Percentiles rank a stretch among this genome's conserved stretches.
Evolutionary conservation across 139 green algal genomes (phyloP).

Genomic region (Volvox africanus): DNA sequence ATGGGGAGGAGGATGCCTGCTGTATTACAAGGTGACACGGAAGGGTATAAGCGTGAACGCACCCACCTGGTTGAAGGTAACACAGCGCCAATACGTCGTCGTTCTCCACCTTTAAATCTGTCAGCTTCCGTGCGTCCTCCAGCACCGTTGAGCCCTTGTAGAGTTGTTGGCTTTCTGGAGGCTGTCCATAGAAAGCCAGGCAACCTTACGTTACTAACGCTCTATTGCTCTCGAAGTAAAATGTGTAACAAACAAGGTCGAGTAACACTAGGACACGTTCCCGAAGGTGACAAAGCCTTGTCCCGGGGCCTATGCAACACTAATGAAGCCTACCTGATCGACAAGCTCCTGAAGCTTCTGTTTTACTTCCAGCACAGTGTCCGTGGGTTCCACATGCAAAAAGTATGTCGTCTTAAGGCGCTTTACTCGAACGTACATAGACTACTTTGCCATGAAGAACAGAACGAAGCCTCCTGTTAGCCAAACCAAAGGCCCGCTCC

Average conservation of each 20-base stretch:
- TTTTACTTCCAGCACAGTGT: slow-evolving; percentile 90
- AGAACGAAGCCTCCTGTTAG: background rate
- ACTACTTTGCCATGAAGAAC: slow-evolving; percentile 9
- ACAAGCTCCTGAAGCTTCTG: slow-evolving; percentile 86
- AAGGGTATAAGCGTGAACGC: no score
- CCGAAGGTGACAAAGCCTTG: background rate
- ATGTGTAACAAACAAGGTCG: no score
- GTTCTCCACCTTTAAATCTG: slow-evolving; percentile 87
- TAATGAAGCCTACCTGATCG: slow-evolving; percentile 67
- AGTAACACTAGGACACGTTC: background rate
- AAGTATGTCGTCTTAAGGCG: slow-evolving; percentile 86
- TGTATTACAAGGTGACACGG: no score
- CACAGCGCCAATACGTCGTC: slow-evolving; percentile 84
- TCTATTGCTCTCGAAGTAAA: no score
- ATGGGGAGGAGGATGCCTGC: no score
- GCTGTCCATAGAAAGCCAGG: slow-evolving; percentile 51
- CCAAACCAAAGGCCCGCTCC: background rate
- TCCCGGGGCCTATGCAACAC: no score
- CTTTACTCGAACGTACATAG: slow-evolving; percentile 87
- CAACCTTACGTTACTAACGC: no score
- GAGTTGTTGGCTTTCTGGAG: slow-evolving; percentile 78
- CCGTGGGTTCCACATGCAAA: slow-evolving; percentile 85
- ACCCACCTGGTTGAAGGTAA: slow-evolving; percentile 70
- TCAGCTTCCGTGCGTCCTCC: slow-evolving; percentile 85
- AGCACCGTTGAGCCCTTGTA: slow-evolving; percentile 62